A percentile compares a stretch with the other conserved stretches of the same genome.
Conservation (phyloP, 345 rosid species). For the Passiflora organensis region DNA sequence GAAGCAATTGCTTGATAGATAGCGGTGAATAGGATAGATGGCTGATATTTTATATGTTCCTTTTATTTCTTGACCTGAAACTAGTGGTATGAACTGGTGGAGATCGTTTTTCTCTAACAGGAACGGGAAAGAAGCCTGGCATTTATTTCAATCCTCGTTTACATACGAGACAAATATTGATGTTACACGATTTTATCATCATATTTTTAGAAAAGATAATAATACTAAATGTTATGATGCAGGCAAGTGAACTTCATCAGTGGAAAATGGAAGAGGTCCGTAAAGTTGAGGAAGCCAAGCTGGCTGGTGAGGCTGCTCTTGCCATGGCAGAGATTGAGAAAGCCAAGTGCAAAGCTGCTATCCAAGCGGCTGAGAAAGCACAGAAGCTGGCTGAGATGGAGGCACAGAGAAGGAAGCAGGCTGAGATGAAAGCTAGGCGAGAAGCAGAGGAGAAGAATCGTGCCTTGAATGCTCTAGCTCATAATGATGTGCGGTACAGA, state of each 20-base stretch:
- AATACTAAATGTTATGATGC: slow-evolving; percentile 3
- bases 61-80: no score
- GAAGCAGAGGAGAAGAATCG: slow-evolving; percentile 72
- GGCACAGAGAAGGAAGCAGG: slow-evolving; percentile 56
- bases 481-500: slow-evolving; percentile 59
- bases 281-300: slow-evolving; percentile 61
- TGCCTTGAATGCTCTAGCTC: slow-evolving; percentile 53
- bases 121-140: no score
- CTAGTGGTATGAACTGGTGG: no score
- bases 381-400: slow-evolving; percentile 66
- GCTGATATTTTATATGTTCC: no score
- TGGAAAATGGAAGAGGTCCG: slow-evolving; percentile 69
- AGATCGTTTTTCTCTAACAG: no score
- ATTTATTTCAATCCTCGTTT: no score
- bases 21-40: no score
- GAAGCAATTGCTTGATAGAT: no score
- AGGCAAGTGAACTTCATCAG: slow-evolving; percentile 70
- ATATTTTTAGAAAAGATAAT: background rate
- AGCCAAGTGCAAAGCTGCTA: slow-evolving; percentile 74
- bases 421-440: slow-evolving; percentile 61
- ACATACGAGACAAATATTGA: no score
- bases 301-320: slow-evolving; percentile 71
- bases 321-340: slow-evolving; percentile 79
- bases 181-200: no score
- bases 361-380: slow-evolving; percentile 79